These are phyloP conservation scores for Centaurea solstitialis DNA, from an alignment of 129 eudicot genomes.

Conservation along the genomic window DNA sequence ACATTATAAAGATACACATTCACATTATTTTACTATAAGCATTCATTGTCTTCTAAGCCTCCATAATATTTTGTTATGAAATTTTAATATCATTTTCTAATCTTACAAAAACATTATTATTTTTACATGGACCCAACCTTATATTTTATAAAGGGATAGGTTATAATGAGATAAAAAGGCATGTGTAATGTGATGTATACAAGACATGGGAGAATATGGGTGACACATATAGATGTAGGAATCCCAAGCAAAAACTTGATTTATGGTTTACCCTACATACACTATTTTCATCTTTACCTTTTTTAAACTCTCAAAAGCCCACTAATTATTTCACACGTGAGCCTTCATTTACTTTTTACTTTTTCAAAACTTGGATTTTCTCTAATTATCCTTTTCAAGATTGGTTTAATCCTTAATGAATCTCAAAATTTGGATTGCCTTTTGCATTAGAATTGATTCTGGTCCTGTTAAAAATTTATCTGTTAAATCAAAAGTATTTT, in stretches of 20 bases:
- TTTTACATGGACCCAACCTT: too few relatives aligned
- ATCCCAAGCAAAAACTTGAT: slow-evolving; percentile 19
- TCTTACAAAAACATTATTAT: too few relatives aligned
- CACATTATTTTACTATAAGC: too few relatives aligned
- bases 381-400: slow-evolving; percentile 16
- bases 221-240: slow-evolving; percentile 37
- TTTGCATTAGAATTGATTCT: too few relatives aligned
- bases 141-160: not conserved
- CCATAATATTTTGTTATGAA: too few relatives aligned
- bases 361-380: slow-evolving; percentile 5
- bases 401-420: not conserved
- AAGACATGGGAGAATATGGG: slow-evolving; percentile 18
- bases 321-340: slow-evolving; percentile 43
- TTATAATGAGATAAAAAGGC: slow-evolving; percentile 27
- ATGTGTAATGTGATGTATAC: slow-evolving; percentile 13
- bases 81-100: too few relatives aligned
- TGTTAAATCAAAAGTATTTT: too few relatives aligned
- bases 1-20: too few relatives aligned
- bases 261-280: slow-evolving; percentile 26
- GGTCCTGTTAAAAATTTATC: too few relatives aligned
- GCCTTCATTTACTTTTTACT: slow-evolving; percentile 16
- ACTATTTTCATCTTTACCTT: slow-evolving; percentile 32
- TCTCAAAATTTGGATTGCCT: too few relatives aligned
- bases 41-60: too few relatives aligned
- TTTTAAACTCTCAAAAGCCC: slow-evolving; percentile 30